Conservation (phyloP, 148 eudicot genomes). For the Linanthus parryae region DNA sequence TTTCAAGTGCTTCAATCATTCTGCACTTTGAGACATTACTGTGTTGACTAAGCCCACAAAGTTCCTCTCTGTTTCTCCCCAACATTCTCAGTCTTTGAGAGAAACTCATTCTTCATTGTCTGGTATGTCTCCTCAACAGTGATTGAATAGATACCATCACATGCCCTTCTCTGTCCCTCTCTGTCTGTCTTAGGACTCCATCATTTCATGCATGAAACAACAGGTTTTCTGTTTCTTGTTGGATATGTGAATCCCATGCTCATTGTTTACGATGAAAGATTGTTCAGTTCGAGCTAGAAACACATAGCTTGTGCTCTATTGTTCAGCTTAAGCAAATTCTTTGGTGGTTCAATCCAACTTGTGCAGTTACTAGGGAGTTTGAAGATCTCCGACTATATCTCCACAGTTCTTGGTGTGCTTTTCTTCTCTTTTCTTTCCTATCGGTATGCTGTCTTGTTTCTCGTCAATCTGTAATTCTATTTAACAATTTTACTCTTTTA, state of each 20-base stretch:
- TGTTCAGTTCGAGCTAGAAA: background rate
- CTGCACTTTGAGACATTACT: background rate
- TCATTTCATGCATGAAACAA: constrained; percentile 7
- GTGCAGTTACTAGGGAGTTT: background rate
- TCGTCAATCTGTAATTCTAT: too few species aligned
- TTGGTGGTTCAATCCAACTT: background rate
- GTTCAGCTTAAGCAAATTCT: background rate
- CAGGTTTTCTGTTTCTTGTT: background rate
- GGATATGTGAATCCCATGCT: background rate
- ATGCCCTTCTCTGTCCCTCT: constrained; percentile 1
- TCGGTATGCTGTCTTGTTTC: too few species aligned
- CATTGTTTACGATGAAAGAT: background rate
- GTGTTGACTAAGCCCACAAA: constrained; percentile 7
- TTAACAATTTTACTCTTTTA: too few species aligned
- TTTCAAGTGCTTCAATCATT: background rate
- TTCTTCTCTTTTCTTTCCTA: background rate
- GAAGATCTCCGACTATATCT: background rate
- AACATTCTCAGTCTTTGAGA: too few species aligned
- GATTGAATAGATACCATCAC: constrained; percentile 4
- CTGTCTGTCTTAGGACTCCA: background rate
- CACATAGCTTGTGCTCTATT: background rate
- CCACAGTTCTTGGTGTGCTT: background rate
- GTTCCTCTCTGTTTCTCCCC: constrained; percentile 5
- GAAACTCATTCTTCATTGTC: too few species aligned
- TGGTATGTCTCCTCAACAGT: too few species aligned